Conservation (phyloP, 805 yeast species). For the Suhomyces canberraensis region DNA sequence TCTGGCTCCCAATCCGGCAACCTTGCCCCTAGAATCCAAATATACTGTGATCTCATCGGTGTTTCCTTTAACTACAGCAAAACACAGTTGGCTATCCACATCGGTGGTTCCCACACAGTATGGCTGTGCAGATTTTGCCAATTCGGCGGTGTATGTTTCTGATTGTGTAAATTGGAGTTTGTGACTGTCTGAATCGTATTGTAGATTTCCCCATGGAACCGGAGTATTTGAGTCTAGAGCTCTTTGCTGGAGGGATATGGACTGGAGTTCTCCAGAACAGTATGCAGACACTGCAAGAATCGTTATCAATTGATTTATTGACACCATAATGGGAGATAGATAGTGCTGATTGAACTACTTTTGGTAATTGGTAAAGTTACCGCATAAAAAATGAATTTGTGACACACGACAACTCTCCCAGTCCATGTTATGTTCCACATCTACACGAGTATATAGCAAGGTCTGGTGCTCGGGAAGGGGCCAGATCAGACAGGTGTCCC, state of each 20-base stretch:
- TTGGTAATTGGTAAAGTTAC: too few relatives aligned
- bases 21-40: constrained; percentile 1
- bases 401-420: background rate
- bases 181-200: constrained; percentile 8
- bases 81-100: constrained; percentile 28
- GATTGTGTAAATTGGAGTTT: constrained; percentile 10
- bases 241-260: background rate
- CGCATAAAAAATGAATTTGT: background rate
- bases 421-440: background rate
- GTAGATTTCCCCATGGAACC: constrained; percentile 13
- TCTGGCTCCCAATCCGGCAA: background rate
- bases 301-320: background rate
- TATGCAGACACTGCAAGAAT: background rate
- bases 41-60: constrained; percentile 1
- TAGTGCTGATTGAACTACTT: too few relatives aligned
- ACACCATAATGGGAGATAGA: too few relatives aligned
- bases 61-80: constrained; percentile 15
- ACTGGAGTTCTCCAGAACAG: background rate
- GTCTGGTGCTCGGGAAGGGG: too few relatives aligned
- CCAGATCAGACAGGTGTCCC: too few relatives aligned
- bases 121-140: constrained; percentile 5
- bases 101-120: constrained; percentile 34
- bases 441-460: too few relatives aligned
- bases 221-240: constrained; percentile 1
- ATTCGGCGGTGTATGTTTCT: constrained; percentile 1